phyloP scores from a whole-genome alignment of 2,329 filamentous ascomycete species.

The Aspergillus sp. region DNA sequence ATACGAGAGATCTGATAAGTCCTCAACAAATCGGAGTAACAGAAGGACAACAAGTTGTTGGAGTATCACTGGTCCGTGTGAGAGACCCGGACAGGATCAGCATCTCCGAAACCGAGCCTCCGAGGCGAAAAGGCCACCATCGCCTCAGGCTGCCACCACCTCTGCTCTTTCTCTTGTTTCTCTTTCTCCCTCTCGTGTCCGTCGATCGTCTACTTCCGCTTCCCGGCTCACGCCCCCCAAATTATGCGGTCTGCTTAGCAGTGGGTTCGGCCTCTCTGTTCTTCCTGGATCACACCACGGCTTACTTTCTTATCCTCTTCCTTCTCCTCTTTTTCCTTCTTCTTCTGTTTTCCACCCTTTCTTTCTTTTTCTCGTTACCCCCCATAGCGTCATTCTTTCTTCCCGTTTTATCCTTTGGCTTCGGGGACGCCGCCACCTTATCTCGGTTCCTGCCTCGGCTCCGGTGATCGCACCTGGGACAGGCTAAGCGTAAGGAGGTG shows the following conservation, averaged over 20 bases:
- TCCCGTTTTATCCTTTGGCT: slow-evolving; percentile 10
- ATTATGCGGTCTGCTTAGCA: slow-evolving; percentile 22
- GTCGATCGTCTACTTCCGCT: slow-evolving; percentile 10
- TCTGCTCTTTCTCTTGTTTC: background rate
- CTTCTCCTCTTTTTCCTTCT: slow-evolving; percentile 13
- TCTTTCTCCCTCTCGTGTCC: background rate
- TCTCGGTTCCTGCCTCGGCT: slow-evolving; percentile 1
- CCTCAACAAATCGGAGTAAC: too few relatives aligned
- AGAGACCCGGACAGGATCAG: too few relatives aligned
- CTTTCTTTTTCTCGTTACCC: background rate
- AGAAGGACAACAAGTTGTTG: too few relatives aligned
- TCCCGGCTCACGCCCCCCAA: slow-evolving; percentile 12
- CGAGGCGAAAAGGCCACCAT: slow-evolving; percentile 14
- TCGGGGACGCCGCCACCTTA: slow-evolving; percentile 1
- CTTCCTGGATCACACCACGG: slow-evolving; percentile 23
- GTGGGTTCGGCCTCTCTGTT: slow-evolving; percentile 16
- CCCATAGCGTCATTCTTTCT: slow-evolving; percentile 2
- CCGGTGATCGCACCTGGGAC: slow-evolving; percentile 10
- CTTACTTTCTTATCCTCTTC: slow-evolving; percentile 17
- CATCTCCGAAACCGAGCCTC: background rate
- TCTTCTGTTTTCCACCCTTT: slow-evolving; percentile 12
- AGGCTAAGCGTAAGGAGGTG: slow-evolving; percentile 12
- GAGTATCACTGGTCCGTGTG: too few relatives aligned
- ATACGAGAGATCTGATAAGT: too few relatives aligned
- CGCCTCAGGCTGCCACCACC: slow-evolving; percentile 5